These are phyloP conservation scores for Vararia minispora DNA, from an alignment of 768 basidiomycete species.

Conservation along the genomic window DNA sequence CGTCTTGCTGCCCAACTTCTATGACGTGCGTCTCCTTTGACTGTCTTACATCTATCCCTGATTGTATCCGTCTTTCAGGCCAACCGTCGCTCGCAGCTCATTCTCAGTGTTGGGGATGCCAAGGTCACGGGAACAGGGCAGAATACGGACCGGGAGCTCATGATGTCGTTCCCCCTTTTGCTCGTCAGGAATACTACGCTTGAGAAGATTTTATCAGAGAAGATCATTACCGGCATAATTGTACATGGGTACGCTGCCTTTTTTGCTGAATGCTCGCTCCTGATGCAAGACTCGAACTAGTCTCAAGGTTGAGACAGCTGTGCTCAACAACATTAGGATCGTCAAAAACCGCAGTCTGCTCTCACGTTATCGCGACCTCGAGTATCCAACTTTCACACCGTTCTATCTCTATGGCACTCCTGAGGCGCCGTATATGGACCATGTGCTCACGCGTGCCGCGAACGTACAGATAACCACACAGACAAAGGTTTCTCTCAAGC, in stretches of 20 bases:
- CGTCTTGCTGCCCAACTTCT: conserved; percentile 25
- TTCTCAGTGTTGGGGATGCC: conserved; percentile 24
- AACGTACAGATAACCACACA: conserved; percentile 17
- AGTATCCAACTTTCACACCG: conserved; percentile 23
- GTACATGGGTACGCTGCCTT: no score
- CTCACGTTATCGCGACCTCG: conserved; percentile 19
- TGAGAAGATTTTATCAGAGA: no score
- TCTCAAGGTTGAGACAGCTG: conserved; percentile 5
- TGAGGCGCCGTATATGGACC: conserved; percentile 24
- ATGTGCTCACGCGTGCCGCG: conserved; percentile 17
- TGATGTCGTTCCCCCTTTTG: no score
- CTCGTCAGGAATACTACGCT: no score
- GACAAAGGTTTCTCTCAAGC: conserved; percentile 9
- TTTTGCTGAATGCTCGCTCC: conserved; percentile 4
- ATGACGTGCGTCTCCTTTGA: no score
- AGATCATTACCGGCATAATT: neutral
- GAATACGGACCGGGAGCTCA: no score
- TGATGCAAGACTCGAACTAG: conserved; percentile 6
- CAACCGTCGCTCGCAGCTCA: conserved; percentile 27
- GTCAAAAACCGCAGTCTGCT: conserved; percentile 22
- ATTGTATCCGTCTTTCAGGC: no score
- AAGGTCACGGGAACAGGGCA: no score
- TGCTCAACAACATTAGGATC: conserved; percentile 21
- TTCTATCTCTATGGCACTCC: conserved; percentile 30
- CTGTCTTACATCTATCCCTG: no score